A percentile compares a stretch with the other conserved stretches of the same genome.
Conservation (phyloP, 306 rosid genomes). For the Argentina anserina region DNA sequence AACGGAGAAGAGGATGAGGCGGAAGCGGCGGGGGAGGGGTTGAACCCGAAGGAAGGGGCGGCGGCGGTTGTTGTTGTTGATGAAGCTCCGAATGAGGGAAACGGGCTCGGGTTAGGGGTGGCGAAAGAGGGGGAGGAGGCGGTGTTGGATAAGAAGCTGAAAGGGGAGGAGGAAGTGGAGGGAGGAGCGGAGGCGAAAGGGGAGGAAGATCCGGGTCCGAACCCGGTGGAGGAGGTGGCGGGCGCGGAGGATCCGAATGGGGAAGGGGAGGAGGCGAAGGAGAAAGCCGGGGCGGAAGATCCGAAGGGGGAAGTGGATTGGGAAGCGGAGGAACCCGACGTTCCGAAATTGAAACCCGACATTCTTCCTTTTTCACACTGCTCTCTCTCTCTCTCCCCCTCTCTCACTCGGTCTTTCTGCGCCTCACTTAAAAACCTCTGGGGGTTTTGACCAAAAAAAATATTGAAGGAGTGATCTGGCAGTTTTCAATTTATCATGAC, state of each 20-base stretch:
- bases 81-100: constrained; percentile 21
- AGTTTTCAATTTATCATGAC: too few relatives aligned
- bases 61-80: too few relatives aligned
- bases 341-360: constrained; percentile 59
- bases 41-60: background rate
- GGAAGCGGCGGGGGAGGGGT: background rate
- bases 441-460: too few relatives aligned
- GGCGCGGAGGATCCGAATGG: constrained; percentile 7
- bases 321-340: constrained; percentile 22
- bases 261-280: constrained; percentile 44
- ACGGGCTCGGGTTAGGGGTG: constrained; percentile 4
- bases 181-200: background rate
- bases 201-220: constrained; percentile 12
- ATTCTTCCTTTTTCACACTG: constrained; percentile 34
- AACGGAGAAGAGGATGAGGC: background rate
- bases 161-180: constrained; percentile 16
- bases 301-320: constrained; percentile 25
- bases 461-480: too few relatives aligned
- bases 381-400: too few relatives aligned
- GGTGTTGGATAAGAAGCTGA: background rate
- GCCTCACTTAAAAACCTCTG: too few relatives aligned
- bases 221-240: constrained; percentile 15
- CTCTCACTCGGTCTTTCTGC: too few relatives aligned
- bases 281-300: constrained; percentile 12
- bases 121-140: constrained; percentile 12